These are phyloP conservation scores for Phytophthora citricola DNA, from an alignment of 352 stramenopile species.

Conservation along the genomic window DNA sequence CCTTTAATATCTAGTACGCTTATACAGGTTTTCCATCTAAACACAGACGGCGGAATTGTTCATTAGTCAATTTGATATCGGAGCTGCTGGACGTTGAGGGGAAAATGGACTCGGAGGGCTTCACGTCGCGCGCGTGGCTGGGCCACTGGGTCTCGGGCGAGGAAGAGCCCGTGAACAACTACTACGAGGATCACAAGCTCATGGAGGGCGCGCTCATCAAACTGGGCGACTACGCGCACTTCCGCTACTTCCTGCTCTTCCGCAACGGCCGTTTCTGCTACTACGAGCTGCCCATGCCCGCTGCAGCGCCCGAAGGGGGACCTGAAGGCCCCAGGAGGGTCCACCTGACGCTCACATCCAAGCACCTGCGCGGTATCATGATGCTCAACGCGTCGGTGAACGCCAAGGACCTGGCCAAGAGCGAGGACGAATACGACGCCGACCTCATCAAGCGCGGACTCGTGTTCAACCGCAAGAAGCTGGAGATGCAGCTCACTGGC, in stretches of 20 bases:
- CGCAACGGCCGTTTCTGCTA: conserved; percentile 88
- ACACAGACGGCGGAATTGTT: not conserved
- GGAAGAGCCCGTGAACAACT: conserved; percentile 77
- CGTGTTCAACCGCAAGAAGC: conserved; percentile 82
- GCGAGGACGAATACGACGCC: conserved; percentile 76
- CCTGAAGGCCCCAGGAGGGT: conserved; percentile 44
- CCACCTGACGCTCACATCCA: conserved; percentile 77
- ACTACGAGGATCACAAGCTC: conserved; percentile 85
- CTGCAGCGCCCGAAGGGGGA: conserved; percentile 27
- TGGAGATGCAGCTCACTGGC: conserved; percentile 85
- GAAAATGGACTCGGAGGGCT: conserved; percentile 48
- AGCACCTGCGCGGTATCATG: conserved; percentile 85
- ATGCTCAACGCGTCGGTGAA: conserved; percentile 83
- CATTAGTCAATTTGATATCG: conserved; percentile 5
- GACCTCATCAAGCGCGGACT: conserved; percentile 73
- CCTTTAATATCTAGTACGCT: no score
- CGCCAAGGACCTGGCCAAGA: conserved; percentile 66
- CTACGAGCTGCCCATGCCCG: conserved; percentile 82
- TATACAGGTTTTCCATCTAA: not conserved
- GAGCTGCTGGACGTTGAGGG: not conserved
- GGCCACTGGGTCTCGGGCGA: conserved; percentile 60
- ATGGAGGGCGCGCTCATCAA: conserved; percentile 90
- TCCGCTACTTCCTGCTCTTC: conserved; percentile 87
- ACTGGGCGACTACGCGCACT: conserved; percentile 87
- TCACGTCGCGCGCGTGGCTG: conserved; percentile 61